These are phyloP conservation scores for Colletotrichum sp. DNA, from an alignment of 2,329 filamentous ascomycete genomes.

Conservation along the genomic window DNA sequence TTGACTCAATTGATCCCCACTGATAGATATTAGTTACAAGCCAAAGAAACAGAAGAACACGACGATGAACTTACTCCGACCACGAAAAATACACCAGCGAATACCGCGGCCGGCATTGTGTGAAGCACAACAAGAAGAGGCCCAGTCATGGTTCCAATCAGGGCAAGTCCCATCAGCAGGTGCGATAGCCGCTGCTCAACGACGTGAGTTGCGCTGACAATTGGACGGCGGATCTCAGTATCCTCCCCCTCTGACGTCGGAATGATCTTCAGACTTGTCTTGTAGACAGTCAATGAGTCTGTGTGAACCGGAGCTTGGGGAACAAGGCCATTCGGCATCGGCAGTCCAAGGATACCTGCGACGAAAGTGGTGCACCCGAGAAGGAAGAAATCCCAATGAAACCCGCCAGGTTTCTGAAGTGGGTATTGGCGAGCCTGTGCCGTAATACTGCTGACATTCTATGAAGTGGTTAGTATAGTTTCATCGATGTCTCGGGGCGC, in stretches of 20 bases:
- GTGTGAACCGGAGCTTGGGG: constrained; percentile 64
- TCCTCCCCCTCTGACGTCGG: constrained; percentile 44
- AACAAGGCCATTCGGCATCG: constrained; percentile 63
- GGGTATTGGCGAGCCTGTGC: constrained; percentile 62
- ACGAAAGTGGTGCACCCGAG: constrained; percentile 61
- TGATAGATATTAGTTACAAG: no score
- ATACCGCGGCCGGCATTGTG: constrained; percentile 57
- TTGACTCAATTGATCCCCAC: constrained; percentile 54
- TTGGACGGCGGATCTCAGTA: constrained; percentile 45
- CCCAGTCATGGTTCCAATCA: constrained; percentile 41
- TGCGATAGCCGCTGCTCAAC: constrained; percentile 62
- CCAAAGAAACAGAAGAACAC: no score
- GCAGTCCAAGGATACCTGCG: constrained; percentile 59
- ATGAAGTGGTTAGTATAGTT: background rate
- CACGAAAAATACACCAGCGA: constrained; percentile 63
- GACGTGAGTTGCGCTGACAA: constrained; percentile 49
- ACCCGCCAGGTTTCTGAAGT: constrained; percentile 62
- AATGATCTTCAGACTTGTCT: constrained; percentile 43
- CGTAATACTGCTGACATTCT: constrained; percentile 58
- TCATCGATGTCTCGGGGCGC: constrained; percentile 9
- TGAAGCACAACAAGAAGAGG: constrained; percentile 53
- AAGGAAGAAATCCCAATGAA: constrained; percentile 66
- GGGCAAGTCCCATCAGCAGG: constrained; percentile 57
- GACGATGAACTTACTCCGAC: constrained; percentile 47
- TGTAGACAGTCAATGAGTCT: constrained; percentile 50